Evolutionary conservation across 805 yeast species (phyloP).

Genomic region (Cyberlindnera veronae): DNA sequence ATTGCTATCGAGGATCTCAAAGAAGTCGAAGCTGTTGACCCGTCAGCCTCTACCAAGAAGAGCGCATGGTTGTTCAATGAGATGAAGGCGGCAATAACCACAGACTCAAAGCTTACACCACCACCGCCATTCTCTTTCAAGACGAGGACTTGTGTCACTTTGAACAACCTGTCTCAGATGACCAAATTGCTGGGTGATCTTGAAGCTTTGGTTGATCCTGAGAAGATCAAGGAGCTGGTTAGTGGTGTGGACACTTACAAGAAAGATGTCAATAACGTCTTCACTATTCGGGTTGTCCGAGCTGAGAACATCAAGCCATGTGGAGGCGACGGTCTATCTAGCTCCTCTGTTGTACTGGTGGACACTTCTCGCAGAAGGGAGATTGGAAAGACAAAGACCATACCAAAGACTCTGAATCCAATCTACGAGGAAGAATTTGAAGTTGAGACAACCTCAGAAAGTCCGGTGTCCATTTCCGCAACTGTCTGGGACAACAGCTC

Average conservation of each 20-base stretch:
- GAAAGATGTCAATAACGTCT: constrained; percentile 44
- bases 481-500: constrained; percentile 69
- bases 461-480: constrained; percentile 46
- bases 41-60: constrained; percentile 23
- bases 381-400: constrained; percentile 66
- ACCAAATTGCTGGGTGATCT: constrained; percentile 44
- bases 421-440: constrained; percentile 90
- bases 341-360: constrained; percentile 59
- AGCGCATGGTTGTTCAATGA: constrained; percentile 47
- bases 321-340: constrained; percentile 44
- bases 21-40: constrained; percentile 21
- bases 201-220: constrained; percentile 59
- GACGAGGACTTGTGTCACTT: constrained; percentile 65
- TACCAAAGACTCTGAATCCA: constrained; percentile 62
- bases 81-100: constrained; percentile 47
- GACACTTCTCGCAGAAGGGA: constrained; percentile 53
- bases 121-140: constrained; percentile 58
- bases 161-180: constrained; percentile 62
- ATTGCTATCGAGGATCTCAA: constrained; percentile 41
- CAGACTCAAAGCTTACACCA: constrained; percentile 32
- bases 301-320: constrained; percentile 59
- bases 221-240: constrained; percentile 37
- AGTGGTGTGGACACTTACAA: constrained; percentile 16
- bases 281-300: constrained; percentile 56
- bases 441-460: constrained; percentile 35